phyloP scores from a whole-genome alignment of 768 basidiomycete species.

The Omphalotus guepiniiformis region DNA sequence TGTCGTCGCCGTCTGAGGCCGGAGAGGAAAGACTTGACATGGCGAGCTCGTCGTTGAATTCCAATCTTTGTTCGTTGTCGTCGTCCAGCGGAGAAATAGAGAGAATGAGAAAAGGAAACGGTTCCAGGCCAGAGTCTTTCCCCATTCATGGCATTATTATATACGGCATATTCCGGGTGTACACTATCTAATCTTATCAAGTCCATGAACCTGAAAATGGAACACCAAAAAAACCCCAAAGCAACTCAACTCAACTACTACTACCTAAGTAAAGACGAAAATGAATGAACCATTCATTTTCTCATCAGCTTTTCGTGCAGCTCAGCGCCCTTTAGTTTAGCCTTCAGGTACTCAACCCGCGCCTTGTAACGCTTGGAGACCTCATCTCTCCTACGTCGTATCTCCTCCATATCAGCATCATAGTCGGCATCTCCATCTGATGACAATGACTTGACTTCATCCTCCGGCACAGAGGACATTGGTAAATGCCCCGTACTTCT shows the following conservation, averaged over 20 bases:
- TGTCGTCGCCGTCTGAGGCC: conserved; percentile 31
- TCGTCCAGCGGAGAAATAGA: too few relatives aligned
- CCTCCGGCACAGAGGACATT: conserved; percentile 50
- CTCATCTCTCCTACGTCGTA: conserved; percentile 65
- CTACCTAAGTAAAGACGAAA: background rate
- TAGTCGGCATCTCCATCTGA: conserved; percentile 30
- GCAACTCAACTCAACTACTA: background rate
- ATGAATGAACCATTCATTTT: conserved; percentile 28
- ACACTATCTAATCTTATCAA: too few relatives aligned
- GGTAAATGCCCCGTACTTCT: conserved; percentile 46
- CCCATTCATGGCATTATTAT: too few relatives aligned
- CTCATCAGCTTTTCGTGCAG: conserved; percentile 76
- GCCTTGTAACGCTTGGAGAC: conserved; percentile 69
- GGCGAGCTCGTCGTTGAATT: too few relatives aligned
- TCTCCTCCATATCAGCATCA: conserved; percentile 64
- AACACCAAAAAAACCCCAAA: background rate
- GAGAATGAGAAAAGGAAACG: too few relatives aligned
- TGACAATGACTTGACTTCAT: conserved; percentile 26
- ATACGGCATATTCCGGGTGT: too few relatives aligned
- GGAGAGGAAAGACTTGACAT: conserved; percentile 14
- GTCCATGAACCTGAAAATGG: background rate
- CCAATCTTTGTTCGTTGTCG: too few relatives aligned
- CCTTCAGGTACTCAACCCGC: conserved; percentile 75
- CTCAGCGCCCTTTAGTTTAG: conserved; percentile 80
- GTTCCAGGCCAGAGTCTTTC: too few relatives aligned